Percentiles rank a stretch among this genome's conserved stretches.
Conservation (phyloP, 805 yeast species). For the Kockiozyma suomiensis region DNA sequence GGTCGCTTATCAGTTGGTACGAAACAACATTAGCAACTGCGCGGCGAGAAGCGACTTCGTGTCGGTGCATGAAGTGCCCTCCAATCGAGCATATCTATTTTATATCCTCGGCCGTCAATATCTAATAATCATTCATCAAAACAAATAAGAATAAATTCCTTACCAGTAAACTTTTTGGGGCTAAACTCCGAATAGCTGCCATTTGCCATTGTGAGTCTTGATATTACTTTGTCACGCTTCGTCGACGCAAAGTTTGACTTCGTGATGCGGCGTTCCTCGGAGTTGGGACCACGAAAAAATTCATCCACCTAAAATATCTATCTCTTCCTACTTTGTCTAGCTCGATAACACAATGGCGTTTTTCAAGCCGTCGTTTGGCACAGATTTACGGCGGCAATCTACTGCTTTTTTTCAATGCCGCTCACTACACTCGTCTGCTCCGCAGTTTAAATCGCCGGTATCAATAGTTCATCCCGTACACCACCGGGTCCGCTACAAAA, state of each 20-base stretch:
- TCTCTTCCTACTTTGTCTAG: neutral
- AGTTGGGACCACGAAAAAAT: conserved; percentile 4
- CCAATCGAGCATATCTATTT: neutral
- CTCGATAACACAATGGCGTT: neutral
- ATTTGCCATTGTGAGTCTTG: neutral
- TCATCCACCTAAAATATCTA: neutral
- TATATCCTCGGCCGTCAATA: neutral
- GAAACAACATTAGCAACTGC: neutral
- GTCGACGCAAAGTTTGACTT: neutral
- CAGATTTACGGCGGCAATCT: neutral
- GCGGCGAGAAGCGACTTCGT: neutral
- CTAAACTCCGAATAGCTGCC: neutral
- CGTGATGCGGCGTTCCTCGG: conserved; percentile 1
- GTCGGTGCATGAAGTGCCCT: neutral
- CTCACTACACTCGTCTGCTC: conserved; percentile 16
- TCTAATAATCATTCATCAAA: neutral
- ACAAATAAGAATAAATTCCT: too few relatives aligned
- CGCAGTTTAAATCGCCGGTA: conserved; percentile 52
- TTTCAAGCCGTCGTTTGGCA: neutral
- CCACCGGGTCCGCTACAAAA: conserved; percentile 77
- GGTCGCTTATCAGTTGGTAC: neutral
- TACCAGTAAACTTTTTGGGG: neutral
- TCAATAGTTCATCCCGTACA: conserved; percentile 90
- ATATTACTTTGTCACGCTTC: neutral
- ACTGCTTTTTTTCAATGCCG: neutral